A percentile compares a stretch with the other conserved stretches of the same genome.
These are phyloP conservation scores for Silybum marianum DNA, from an alignment of 129 eudicot genomes.

Conservation along the genomic window DNA sequence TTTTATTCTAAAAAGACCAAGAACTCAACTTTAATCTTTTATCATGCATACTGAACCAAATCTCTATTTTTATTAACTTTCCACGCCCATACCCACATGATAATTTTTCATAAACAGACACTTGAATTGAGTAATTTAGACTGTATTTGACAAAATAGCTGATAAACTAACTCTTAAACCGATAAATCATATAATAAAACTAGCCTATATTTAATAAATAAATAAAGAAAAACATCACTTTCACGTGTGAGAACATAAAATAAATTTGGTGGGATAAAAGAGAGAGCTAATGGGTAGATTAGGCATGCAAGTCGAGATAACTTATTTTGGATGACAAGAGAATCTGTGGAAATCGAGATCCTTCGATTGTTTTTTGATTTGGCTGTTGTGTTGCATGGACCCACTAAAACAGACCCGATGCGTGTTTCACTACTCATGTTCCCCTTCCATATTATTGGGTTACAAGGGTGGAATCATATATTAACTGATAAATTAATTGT, in stretches of 20 bases:
- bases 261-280: not conserved
- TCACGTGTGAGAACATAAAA: not conserved
- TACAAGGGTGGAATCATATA: too few relatives aligned
- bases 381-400: conserved; percentile 6
- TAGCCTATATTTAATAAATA: not conserved
- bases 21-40: too few relatives aligned
- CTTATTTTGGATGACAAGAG: not conserved
- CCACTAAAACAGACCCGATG: conserved; percentile 19
- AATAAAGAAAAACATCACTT: not conserved
- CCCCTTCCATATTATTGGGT: not conserved
- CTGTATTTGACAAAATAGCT: not conserved
- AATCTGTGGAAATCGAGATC: conserved; percentile 26
- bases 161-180: not conserved
- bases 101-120: not conserved
- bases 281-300: not conserved
- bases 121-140: not conserved
- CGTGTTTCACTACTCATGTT: conserved; percentile 6
- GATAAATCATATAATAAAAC: not conserved
- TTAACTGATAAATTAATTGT: too few relatives aligned
- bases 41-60: too few relatives aligned
- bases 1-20: too few relatives aligned
- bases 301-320: conserved; percentile 14
- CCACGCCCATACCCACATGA: too few relatives aligned
- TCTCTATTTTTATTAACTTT: too few relatives aligned
- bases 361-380: conserved; percentile 15